Conservation (phyloP, 2,329 filamentous ascomycete species). For the Parastagonospora avenae region DNA sequence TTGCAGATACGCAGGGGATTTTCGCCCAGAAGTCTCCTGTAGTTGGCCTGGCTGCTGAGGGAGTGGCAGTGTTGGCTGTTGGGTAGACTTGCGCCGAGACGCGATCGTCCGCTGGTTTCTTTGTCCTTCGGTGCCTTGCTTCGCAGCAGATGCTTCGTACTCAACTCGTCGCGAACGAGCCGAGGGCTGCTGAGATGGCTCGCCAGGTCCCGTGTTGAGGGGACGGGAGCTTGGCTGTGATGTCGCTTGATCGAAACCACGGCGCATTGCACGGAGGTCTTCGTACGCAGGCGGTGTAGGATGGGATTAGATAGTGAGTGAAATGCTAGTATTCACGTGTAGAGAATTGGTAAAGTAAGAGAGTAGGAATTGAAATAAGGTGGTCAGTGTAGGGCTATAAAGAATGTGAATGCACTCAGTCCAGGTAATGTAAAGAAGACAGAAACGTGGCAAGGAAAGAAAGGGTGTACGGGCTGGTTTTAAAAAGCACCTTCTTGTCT, state of each 20-base stretch:
- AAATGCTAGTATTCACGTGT: background rate
- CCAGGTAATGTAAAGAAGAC: constrained; percentile 6
- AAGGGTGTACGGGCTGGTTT: constrained; percentile 30
- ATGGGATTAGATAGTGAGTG: background rate
- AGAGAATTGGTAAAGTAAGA: constrained; percentile 6
- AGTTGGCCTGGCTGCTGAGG: constrained; percentile 7
- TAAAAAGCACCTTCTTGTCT: constrained; percentile 40
- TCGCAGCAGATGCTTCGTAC: constrained; percentile 8
- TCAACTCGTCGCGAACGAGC: constrained; percentile 16
- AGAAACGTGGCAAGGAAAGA: constrained; percentile 10
- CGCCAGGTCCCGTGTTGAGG: constrained; percentile 11
- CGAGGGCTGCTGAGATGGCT: constrained; percentile 15
- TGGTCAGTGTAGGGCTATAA: constrained; percentile 17
- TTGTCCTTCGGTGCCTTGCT: constrained; percentile 3
- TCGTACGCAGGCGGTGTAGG: background rate
- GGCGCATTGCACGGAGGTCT: constrained; percentile 24
- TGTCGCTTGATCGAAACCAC: constrained; percentile 23
- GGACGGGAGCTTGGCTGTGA: constrained; percentile 23
- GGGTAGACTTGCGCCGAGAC: constrained; percentile 10
- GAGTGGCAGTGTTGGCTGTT: constrained; percentile 8
- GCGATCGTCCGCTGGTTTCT: background rate
- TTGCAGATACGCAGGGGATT: constrained; percentile 33
- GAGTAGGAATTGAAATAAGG: constrained; percentile 16
- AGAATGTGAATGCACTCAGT: constrained; percentile 25
- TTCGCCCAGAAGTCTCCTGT: constrained; percentile 14